A percentile compares a stretch with the other conserved stretches of the same genome.
These are phyloP conservation scores for Letharia lupina DNA, from an alignment of 495 filamentous ascomycete genomes.

Conservation along the genomic window DNA sequence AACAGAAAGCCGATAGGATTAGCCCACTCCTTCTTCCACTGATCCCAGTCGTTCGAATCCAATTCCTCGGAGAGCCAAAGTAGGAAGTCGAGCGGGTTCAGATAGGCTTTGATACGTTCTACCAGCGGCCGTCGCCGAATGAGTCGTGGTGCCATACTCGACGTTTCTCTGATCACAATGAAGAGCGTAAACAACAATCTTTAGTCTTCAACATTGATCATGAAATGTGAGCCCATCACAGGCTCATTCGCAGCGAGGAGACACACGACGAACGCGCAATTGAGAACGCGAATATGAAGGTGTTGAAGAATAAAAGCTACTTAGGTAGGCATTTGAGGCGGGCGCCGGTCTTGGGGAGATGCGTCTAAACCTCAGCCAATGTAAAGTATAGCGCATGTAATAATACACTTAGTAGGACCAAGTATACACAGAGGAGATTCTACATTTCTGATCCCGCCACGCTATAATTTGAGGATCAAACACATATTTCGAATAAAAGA, in stretches of 20 bases:
- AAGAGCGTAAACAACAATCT: neutral
- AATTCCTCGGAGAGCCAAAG: constrained; percentile 86
- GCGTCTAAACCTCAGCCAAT: no score
- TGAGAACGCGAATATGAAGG: neutral
- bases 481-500: no score
- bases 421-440: no score
- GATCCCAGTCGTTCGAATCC: constrained; percentile 81
- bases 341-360: no score
- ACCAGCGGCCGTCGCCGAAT: constrained; percentile 67
- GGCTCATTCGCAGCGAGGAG: neutral
- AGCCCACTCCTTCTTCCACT: constrained; percentile 62
- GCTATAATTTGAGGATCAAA: no score
- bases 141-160: constrained; percentile 50
- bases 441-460: no score
- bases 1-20: constrained; percentile 61
- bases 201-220: neutral
- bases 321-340: no score
- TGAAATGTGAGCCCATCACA: neutral
- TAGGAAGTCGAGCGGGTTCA: constrained; percentile 83
- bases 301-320: neutral
- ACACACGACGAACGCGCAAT: neutral
- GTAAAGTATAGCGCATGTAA: no score
- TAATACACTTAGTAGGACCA: no score
- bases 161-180: neutral
- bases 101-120: constrained; percentile 65